These are phyloP conservation scores for Coemansia sp. DNA, from an alignment of 192 early-diverging fungal genomes.

Conservation along the genomic window DNA sequence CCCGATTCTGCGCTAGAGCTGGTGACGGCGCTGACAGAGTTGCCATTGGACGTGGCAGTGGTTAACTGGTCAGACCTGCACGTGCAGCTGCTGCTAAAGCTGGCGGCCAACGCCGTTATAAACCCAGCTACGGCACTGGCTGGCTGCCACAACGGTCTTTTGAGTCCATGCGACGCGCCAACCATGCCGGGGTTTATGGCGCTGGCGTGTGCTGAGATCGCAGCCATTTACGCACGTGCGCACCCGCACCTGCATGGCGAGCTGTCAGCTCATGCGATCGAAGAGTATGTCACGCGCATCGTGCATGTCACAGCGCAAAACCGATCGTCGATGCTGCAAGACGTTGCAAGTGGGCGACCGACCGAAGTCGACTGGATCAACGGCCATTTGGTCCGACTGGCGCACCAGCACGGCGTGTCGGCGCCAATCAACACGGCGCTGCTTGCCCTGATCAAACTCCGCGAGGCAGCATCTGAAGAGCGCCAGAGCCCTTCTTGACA, in stretches of 20 bases:
- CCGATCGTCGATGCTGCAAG: constrained; percentile 58
- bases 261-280: constrained; percentile 30
- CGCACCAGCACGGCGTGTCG: constrained; percentile 48
- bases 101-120: constrained; percentile 65
- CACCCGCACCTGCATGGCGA: constrained; percentile 41
- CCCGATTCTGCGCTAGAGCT: constrained; percentile 22
- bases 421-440: constrained; percentile 45
- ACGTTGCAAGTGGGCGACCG: constrained; percentile 34
- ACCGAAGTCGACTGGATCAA: constrained; percentile 62
- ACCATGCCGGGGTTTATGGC: constrained; percentile 23
- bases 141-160: constrained; percentile 53
- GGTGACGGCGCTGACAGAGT: constrained; percentile 21
- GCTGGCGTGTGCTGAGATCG: constrained; percentile 34
- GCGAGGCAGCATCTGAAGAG: constrained; percentile 12
- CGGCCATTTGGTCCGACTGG: constrained; percentile 57
- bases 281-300: constrained; percentile 41
- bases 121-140: constrained; percentile 66
- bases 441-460: constrained; percentile 40
- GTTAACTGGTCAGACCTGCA: constrained; percentile 52
- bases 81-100: constrained; percentile 55
- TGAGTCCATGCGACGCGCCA: not conserved
- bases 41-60: constrained; percentile 36
- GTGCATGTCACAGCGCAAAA: constrained; percentile 49
- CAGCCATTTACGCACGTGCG: constrained; percentile 39
- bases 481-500: too few species aligned